Percentiles rank a stretch among this genome's conserved stretches.
These are phyloP conservation scores for Platanthera guangdongensis DNA, from an alignment of 106 monocot genomes.

Conservation along the genomic window DNA sequence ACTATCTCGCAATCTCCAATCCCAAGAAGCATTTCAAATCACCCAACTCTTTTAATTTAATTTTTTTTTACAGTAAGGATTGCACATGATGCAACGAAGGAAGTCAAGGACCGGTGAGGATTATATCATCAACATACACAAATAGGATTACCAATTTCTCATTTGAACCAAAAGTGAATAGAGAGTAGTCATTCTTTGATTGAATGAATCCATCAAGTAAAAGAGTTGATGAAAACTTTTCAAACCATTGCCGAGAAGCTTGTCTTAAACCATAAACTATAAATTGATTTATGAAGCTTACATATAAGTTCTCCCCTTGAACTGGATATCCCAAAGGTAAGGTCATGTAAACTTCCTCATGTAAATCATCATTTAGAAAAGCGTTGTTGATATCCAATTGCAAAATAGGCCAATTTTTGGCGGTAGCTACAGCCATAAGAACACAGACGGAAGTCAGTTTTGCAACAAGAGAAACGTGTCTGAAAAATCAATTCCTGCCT, in stretches of 20 bases:
- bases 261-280: not conserved
- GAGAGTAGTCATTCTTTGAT: not conserved
- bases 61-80: not conserved
- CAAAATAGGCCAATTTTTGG: not conserved
- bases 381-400: not conserved
- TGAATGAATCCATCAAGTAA: not conserved
- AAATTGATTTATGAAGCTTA: not conserved
- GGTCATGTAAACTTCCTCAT: not conserved
- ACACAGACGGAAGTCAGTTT: not conserved
- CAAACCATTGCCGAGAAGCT: slow-evolving; percentile 4
- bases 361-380: too few relatives aligned
- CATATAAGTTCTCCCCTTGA: not conserved
- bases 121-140: not conserved
- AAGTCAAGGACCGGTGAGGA: not conserved
- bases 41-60: not conserved
- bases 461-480: not conserved
- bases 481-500: too few relatives aligned
- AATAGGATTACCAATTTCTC: not conserved
- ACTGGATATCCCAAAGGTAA: not conserved
- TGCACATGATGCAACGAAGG: not conserved
- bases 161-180: not conserved
- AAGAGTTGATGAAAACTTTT: not conserved
- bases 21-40: not conserved
- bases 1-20: not conserved
- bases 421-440: not conserved